Evolutionary conservation across 768 basidiomycete genomes (phyloP).

Genomic region (Mycena venus): DNA sequence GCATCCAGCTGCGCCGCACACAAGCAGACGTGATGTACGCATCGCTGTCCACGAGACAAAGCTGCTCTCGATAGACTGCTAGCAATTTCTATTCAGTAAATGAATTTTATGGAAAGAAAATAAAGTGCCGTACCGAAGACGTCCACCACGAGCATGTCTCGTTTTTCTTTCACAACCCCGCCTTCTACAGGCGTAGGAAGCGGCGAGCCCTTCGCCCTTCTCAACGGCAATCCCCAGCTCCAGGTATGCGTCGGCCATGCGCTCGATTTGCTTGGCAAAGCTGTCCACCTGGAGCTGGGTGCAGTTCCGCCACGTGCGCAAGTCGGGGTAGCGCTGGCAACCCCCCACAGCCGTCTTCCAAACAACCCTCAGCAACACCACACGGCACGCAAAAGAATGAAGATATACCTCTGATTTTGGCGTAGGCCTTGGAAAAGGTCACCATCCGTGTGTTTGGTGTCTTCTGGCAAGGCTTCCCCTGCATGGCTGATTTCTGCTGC

Average conservation of each 20-base stretch:
- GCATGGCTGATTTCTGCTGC: not conserved
- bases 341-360: too few species aligned
- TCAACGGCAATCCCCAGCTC: not conserved
- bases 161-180: not conserved
- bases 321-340: not conserved
- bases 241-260: not conserved
- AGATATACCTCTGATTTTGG: not conserved
- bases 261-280: not conserved
- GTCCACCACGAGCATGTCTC: not conserved
- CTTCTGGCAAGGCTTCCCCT: not conserved
- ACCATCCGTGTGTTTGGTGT: not conserved
- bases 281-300: not conserved
- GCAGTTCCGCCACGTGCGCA: not conserved
- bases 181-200: not conserved
- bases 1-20: not conserved
- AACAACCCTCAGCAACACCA: too few species aligned
- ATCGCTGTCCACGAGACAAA: not conserved
- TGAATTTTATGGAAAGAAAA: not conserved
- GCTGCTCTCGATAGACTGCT: not conserved
- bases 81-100: not conserved
- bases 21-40: not conserved
- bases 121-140: not conserved
- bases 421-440: not conserved
- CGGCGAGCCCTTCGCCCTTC: not conserved
- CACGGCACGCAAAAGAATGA: too few species aligned